Conservation (phyloP, 2,329 filamentous ascomycete species). For the Tolypocladium album region DNA sequence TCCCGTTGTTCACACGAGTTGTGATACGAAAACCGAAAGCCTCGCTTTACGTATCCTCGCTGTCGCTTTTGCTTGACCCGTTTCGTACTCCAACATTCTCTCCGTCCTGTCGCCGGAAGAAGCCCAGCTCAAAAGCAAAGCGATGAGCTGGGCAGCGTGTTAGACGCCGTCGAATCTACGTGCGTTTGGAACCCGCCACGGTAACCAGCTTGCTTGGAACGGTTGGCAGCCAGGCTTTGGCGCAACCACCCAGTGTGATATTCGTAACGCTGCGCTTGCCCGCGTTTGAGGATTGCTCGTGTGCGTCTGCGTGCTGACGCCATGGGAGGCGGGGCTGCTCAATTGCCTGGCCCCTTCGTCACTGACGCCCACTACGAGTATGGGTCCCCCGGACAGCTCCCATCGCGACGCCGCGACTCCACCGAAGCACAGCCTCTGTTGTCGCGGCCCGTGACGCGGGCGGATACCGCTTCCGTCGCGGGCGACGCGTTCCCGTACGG, state of each 20-base stretch:
- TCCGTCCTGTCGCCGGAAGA: neutral
- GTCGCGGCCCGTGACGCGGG: neutral
- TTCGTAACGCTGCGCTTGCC: neutral
- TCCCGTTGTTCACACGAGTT: too few species aligned
- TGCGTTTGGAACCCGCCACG: neutral
- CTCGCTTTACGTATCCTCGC: neutral
- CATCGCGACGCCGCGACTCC: neutral
- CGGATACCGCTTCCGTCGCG: too few species aligned
- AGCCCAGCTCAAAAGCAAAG: neutral
- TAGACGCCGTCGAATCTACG: neutral
- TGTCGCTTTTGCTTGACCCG: neutral
- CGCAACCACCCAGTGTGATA: neutral
- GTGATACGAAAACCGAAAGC: neutral
- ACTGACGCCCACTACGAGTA: neutral
- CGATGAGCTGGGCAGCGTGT: too few species aligned
- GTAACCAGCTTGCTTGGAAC: neutral
- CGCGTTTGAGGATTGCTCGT: neutral
- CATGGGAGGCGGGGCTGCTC: neutral
- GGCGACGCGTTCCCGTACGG: neutral
- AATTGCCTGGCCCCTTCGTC: neutral
- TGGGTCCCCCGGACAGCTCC: neutral
- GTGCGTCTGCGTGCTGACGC: neutral
- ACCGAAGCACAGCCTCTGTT: conserved; percentile 2
- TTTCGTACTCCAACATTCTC: neutral
- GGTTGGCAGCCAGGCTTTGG: neutral